A percentile compares a stretch with the other conserved stretches of the same genome.
These are phyloP conservation scores for Hymenochaete sp. DNA, from an alignment of 1,284 basidiomycete genomes.

Conservation along the genomic window DNA sequence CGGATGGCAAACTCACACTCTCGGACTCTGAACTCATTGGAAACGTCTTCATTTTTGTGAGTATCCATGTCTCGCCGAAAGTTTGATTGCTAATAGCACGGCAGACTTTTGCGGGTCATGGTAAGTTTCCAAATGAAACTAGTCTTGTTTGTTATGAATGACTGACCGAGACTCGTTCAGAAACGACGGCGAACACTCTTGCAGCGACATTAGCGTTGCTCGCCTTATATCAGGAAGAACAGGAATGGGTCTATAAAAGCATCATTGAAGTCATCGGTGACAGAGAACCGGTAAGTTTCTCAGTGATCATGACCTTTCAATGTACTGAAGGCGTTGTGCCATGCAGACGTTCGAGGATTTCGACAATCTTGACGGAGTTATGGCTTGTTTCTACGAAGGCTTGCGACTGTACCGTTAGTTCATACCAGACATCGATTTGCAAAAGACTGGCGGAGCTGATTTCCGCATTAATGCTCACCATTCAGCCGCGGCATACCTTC, in stretches of 20 bases:
- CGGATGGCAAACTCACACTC: slow-evolving; percentile 13
- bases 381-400: slow-evolving; percentile 18
- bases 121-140: not conserved
- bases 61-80: too few relatives aligned
- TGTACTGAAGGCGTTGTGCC: not conserved
- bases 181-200: slow-evolving; percentile 20
- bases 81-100: too few relatives aligned
- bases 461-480: not conserved
- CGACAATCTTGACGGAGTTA: slow-evolving; percentile 12
- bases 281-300: slow-evolving; percentile 12
- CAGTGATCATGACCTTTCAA: not conserved
- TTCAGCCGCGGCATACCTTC: slow-evolving; percentile 13
- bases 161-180: not conserved
- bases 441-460: not conserved
- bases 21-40: slow-evolving; percentile 19
- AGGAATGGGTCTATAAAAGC: slow-evolving; percentile 18
- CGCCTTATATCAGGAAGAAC: slow-evolving; percentile 18
- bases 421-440: too few relatives aligned
- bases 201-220: slow-evolving; percentile 17
- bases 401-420: slow-evolving; percentile 13
- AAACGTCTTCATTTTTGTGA: slow-evolving; percentile 19
- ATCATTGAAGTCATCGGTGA: slow-evolving; percentile 14
- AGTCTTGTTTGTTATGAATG: not conserved
- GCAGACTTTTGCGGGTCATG: slow-evolving; percentile 20
- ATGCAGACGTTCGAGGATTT: slow-evolving; percentile 17